Evolutionary conservation across 2,329 filamentous ascomycete species (phyloP).

Genomic region (Neofusicoccum cordaticola): DNA sequence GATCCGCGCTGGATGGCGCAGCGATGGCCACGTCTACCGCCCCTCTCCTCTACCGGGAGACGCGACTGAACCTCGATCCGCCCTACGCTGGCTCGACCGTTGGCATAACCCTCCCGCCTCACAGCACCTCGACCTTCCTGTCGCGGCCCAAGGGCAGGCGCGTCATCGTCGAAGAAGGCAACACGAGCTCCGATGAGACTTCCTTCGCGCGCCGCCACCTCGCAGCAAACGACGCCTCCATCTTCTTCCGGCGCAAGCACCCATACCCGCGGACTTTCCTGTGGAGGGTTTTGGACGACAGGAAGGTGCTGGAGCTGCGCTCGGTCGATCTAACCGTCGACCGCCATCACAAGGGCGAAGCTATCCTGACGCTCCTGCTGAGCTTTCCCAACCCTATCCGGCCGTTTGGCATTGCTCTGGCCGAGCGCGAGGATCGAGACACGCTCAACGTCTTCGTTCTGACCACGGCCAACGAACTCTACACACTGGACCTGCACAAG

Average conservation of each 20-base stretch:
- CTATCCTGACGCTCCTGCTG: slow-evolving; percentile 73
- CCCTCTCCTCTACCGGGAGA: slow-evolving; percentile 78
- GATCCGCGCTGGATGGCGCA: slow-evolving; percentile 54
- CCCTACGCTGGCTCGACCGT: slow-evolving; percentile 67
- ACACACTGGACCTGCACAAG: slow-evolving; percentile 77
- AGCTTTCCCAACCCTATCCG: slow-evolving; percentile 72
- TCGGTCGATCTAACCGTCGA: slow-evolving; percentile 74
- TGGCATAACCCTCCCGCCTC: slow-evolving; percentile 52
- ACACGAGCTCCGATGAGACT: slow-evolving; percentile 62
- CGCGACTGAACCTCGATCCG: slow-evolving; percentile 77
- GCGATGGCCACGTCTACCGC: slow-evolving; percentile 64
- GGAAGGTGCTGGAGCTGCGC: slow-evolving; percentile 76
- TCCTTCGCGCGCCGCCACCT: slow-evolving; percentile 70
- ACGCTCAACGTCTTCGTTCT: slow-evolving; percentile 75
- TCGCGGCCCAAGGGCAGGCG: slow-evolving; percentile 32
- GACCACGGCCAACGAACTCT: slow-evolving; percentile 74
- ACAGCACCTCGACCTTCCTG: slow-evolving; percentile 32
- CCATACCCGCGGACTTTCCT: slow-evolving; percentile 79
- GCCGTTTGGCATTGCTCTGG: slow-evolving; percentile 75
- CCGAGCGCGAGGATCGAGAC: slow-evolving; percentile 76
- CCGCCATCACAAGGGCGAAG: slow-evolving; percentile 57
- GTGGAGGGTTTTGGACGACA: slow-evolving; percentile 83
- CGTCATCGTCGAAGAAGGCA: slow-evolving; percentile 36
- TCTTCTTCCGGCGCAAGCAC: slow-evolving; percentile 79
- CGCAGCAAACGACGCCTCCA: slow-evolving; percentile 68